Evolutionary conservation across 1,139 yeast genomes (phyloP).

Genomic region (Kodamaea derodonti): DNA sequence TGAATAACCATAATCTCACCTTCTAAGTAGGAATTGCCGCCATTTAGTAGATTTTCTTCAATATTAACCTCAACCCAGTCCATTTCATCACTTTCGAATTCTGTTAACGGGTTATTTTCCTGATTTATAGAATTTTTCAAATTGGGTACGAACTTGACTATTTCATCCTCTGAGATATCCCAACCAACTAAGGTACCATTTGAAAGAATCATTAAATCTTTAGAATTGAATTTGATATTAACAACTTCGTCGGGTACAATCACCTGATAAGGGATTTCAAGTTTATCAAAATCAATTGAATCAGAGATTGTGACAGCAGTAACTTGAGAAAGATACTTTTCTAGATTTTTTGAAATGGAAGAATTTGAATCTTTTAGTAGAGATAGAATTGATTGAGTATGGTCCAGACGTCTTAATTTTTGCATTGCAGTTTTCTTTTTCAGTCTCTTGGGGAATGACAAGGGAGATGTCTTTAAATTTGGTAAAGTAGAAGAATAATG

Average conservation of each 20-base stretch:
- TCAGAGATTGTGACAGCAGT: constrained; percentile 73
- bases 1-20: constrained; percentile 70
- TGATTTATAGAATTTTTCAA: constrained; percentile 26
- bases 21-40: constrained; percentile 44
- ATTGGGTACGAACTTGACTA: constrained; percentile 46
- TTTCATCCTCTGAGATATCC: constrained; percentile 60
- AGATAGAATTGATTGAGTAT: constrained; percentile 23
- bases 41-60: constrained; percentile 17
- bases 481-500: too few relatives aligned
- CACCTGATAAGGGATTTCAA: constrained; percentile 34
- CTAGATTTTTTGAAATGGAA: constrained; percentile 21
- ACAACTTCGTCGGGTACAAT: constrained; percentile 75
- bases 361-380: constrained; percentile 23
- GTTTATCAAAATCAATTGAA: constrained; percentile 51
- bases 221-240: constrained; percentile 26
- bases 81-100: constrained; percentile 78
- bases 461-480: too few relatives aligned
- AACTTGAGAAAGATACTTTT: constrained; percentile 27
- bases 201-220: constrained; percentile 25
- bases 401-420: constrained; percentile 27
- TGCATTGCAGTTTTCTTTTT: constrained; percentile 25
- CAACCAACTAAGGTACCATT: constrained; percentile 52
- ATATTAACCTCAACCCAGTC: constrained; percentile 58
- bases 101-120: constrained; percentile 48
- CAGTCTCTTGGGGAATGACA: constrained; percentile 2